Conservation (phyloP, 148 eudicot species). For the Arctostaphylos glauca region DNA sequence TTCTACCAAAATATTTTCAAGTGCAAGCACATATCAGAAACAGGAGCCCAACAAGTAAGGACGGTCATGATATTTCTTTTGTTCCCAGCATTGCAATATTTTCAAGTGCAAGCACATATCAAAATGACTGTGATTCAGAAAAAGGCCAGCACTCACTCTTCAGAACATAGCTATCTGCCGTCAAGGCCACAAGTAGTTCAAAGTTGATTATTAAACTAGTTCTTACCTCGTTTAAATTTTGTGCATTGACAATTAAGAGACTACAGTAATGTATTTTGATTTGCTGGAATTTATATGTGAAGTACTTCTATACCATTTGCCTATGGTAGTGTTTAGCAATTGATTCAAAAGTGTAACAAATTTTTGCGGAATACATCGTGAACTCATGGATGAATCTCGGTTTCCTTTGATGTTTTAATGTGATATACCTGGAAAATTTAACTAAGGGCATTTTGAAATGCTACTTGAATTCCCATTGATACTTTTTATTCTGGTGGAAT, state of each 20-base stretch:
- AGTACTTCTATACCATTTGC: background rate
- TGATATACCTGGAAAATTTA: background rate
- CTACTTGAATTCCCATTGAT: background rate
- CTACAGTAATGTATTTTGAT: background rate
- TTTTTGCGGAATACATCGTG: background rate
- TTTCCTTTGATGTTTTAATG: background rate
- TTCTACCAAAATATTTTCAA: slow-evolving; percentile 90
- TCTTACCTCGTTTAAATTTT: background rate
- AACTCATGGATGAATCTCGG: background rate
- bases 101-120: too few relatives aligned
- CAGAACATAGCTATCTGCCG: background rate
- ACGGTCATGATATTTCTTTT: background rate
- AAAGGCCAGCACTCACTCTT: background rate
- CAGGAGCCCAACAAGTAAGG: slow-evolving; percentile 93
- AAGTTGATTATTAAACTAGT: background rate
- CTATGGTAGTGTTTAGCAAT: background rate
- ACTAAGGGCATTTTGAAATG: background rate
- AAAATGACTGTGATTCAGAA: background rate
- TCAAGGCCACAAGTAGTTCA: background rate
- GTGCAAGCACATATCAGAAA: slow-evolving; percentile 98
- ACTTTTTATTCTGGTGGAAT: background rate
- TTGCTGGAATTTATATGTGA: background rate
- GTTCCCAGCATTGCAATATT: background rate
- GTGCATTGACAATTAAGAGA: background rate
- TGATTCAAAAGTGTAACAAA: background rate